Evolutionary conservation across 805 yeast species (phyloP), one percentile per base, ranked within the genome.

Genomic region (Ogataea ganodermae): DNA sequence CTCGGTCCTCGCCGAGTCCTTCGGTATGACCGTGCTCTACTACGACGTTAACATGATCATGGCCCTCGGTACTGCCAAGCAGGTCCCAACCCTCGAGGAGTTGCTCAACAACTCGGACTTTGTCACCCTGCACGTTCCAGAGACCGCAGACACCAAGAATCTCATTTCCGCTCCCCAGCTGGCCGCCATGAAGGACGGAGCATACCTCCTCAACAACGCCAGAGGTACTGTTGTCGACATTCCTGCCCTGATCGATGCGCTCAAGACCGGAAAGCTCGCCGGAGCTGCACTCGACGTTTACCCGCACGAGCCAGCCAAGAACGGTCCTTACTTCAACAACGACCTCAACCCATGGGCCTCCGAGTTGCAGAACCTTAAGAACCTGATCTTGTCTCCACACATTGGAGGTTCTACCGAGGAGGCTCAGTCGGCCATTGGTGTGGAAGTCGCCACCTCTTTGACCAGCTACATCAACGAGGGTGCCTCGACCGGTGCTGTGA

Each of bases 361-460:
- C 27, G 97, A 91, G 66, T 79, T 94, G 60, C 78, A 83, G 58
- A 73, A 86, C 9, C 78, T 90, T 67, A 83, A 91, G 73, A 94
- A 94, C 72, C 82, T 92, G 52, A 90, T 94, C 56, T 78, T 94
- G 63, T 85, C 98, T 46, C 99, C 99, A 27, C 99, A 94, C 67
- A 94, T 94, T 60, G 99, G 99, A 73, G 99, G 99, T 58, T 90
- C 97, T 43, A 94, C 99, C 40, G 98, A 92, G 72, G 99, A 94
- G 76, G 99, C 99, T 31, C 99, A 94, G 78, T 79, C 88, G 47
- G 96, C 98, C 33, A 94, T 94, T 65, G 99, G 99, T 73, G 76
- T 92, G 51, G 99, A 94, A 75, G 99, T 94, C 52, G 89, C 85
- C 51, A 76, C 86, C 38, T 83, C 96, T 32, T 78, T 94, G 62